A percentile compares a stretch with the other conserved stretches of the same genome.
These are phyloP conservation scores for Colletotrichum phormii DNA, from an alignment of 2,329 filamentous ascomycete genomes.

Conservation along the genomic window DNA sequence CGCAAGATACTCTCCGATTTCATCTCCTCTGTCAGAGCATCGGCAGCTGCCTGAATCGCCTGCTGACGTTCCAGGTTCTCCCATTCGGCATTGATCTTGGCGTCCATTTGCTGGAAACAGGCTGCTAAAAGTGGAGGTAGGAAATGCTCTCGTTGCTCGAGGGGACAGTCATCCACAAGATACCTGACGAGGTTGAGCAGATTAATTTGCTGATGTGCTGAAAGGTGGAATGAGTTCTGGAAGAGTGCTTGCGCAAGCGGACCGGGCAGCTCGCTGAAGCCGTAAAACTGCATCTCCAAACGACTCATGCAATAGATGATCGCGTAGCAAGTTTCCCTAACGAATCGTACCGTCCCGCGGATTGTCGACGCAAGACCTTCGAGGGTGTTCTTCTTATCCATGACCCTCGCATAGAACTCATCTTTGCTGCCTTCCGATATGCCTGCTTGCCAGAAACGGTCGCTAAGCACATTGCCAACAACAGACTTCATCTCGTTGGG, in stretches of 20 bases:
- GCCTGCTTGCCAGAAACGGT: constrained; percentile 98
- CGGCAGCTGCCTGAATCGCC: constrained; percentile 72
- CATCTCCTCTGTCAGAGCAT: constrained; percentile 94
- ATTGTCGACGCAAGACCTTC: constrained; percentile 96
- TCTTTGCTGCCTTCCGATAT: constrained; percentile 97
- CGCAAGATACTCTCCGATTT: constrained; percentile 95
- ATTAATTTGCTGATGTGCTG: constrained; percentile 94
- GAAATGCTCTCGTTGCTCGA: constrained; percentile 81
- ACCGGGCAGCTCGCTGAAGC: constrained; percentile 83
- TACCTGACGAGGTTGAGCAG: constrained; percentile 89
- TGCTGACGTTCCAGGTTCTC: constrained; percentile 76
- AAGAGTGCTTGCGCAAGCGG: constrained; percentile 89
- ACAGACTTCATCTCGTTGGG: constrained; percentile 81
- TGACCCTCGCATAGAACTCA: constrained; percentile 93
- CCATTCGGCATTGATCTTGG: constrained; percentile 91
- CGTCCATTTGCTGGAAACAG: constrained; percentile 87
- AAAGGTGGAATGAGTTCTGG: constrained; percentile 82
- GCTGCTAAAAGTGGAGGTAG: constrained; percentile 84
- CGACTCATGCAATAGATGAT: constrained; percentile 94
- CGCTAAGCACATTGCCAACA: constrained; percentile 86
- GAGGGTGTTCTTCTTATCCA: constrained; percentile 87
- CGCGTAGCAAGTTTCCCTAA: constrained; percentile 93
- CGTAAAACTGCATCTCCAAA: constrained; percentile 89
- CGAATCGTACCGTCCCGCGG: constrained; percentile 86
- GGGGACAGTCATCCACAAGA: constrained; percentile 91